A percentile compares a stretch with the other conserved stretches of the same genome.
These are phyloP conservation scores for Stagonosporopsis tanaceti DNA, from an alignment of 2,329 filamentous ascomycete species.

Conservation along the genomic window DNA sequence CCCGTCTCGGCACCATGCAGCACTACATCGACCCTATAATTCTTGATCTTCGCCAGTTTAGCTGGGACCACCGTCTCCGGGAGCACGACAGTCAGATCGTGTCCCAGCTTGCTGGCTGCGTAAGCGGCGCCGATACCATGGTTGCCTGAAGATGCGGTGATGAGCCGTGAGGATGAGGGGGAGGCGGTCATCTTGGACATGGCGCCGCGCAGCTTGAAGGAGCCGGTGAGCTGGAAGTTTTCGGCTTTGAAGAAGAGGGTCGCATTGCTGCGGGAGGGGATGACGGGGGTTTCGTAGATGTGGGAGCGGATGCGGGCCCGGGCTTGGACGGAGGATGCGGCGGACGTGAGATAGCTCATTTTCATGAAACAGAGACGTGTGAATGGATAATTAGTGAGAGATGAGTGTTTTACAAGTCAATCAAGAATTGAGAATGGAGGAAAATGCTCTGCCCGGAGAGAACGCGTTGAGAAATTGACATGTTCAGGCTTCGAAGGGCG, in stretches of 20 bases:
- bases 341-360: slow-evolving; percentile 1
- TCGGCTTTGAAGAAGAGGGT: slow-evolving; percentile 16
- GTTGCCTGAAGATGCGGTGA: slow-evolving; percentile 11
- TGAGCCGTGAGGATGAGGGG: not conserved
- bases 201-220: slow-evolving; percentile 16
- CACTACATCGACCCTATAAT: not conserved
- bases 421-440: not conserved
- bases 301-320: slow-evolving; percentile 4
- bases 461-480: not conserved
- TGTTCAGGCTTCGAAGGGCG: not conserved
- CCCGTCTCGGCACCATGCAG: slow-evolving; percentile 5
- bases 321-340: slow-evolving; percentile 9
- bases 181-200: slow-evolving; percentile 11
- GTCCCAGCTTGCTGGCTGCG: slow-evolving; percentile 2
- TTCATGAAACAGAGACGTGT: not conserved
- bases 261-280: not conserved
- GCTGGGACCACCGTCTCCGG: slow-evolving; percentile 8
- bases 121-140: slow-evolving; percentile 11
- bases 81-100: slow-evolving; percentile 9
- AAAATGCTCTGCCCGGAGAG: accelerated
- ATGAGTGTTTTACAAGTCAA: too few species aligned
- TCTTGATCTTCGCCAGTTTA: slow-evolving; percentile 5
- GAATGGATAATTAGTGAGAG: too few species aligned
- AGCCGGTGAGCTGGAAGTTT: slow-evolving; percentile 17
- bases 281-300: slow-evolving; percentile 14